Base-by-base conservation (phyloP, 2,329 filamentous ascomycete genomes). In the Xylaria sp. region DNA sequence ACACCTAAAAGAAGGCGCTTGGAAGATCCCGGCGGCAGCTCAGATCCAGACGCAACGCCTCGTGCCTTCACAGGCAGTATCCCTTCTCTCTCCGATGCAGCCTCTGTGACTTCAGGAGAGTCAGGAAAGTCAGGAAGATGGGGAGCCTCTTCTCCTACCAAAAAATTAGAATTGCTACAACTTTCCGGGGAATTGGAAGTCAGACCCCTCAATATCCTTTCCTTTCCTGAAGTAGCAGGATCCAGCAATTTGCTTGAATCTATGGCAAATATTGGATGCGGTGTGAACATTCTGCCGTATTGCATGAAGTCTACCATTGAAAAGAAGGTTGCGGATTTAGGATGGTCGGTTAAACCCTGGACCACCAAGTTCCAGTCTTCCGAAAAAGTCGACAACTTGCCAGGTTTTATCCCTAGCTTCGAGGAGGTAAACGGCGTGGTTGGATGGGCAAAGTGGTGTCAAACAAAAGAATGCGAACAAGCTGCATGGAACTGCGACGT, bases 361-460 rank as follows among this genome's bases (percentile, higher is more conserved):
- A 42, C n/a, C 19, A 42, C n/a, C 34, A 17, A 34, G 34, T 57
- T 57, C 54, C 54, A 57, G 54, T 57, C 54, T 42, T 19, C 34
- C 54, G 54, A 57, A 27, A 24, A 14, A 27, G 34, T 24, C 34
- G 54, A 57, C 9, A 17, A 57, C 21, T 57, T 57, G 42, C 54
- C 54, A 9, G 54, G 54, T 24, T 42, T 34, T n/a, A 42, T 57
- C 54, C 54, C 54, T 57, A 57, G 54, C 54, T 57, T 57, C n/a
- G 54, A 57, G 42, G 54, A 57, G 54, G 54, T 57, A 24, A 17
- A 57, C 54, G 34, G 34, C 34, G 19, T 57, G 19, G n/a, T 57
- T 57, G 19, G 42, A 57, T 57, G 54, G 34, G 34, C 54, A 57
- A 9, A 42, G 34, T 34, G 6, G 54, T 57, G 54, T n/a, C 34